Conservation (phyloP, 164 flowering plant species). For the Warburgia ugandensis region DNA sequence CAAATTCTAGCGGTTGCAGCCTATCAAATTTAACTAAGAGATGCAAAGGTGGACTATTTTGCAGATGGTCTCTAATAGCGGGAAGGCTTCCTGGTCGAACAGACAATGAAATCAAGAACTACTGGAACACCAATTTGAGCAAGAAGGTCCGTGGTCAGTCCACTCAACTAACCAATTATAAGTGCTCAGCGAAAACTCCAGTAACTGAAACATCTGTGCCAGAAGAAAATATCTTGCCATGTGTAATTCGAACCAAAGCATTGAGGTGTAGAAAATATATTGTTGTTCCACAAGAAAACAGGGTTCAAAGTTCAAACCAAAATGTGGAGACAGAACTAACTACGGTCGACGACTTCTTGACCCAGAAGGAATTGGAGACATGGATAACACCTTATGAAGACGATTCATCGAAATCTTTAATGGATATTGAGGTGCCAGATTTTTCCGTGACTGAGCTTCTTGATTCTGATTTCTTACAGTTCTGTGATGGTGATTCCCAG, state of each 20-base stretch:
- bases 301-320: not conserved
- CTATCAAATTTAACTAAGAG: too few species aligned
- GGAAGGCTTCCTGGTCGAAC: slow-evolving; percentile 27
- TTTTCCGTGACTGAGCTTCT: not conserved
- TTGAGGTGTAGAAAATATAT: slow-evolving; percentile 12
- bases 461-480: not conserved
- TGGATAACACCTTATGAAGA: not conserved
- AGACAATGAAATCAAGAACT: slow-evolving; percentile 31
- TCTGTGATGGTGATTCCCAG: not conserved
- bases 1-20: too few species aligned
- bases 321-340: not conserved
- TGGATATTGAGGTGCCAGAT: not conserved
- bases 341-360: not conserved
- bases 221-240: not conserved
- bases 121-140: slow-evolving; percentile 22
- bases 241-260: slow-evolving; percentile 15
- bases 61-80: slow-evolving; percentile 24
- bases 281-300: not conserved
- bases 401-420: not conserved
- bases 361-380: not conserved
- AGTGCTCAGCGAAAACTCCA: slow-evolving; percentile 1
- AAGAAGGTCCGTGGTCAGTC: slow-evolving; percentile 10
- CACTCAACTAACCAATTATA: not conserved
- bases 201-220: not conserved
- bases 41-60: too few species aligned